phyloP scores from a whole-genome alignment of 257 asterid species.

The Anisodus acutangulus region DNA sequence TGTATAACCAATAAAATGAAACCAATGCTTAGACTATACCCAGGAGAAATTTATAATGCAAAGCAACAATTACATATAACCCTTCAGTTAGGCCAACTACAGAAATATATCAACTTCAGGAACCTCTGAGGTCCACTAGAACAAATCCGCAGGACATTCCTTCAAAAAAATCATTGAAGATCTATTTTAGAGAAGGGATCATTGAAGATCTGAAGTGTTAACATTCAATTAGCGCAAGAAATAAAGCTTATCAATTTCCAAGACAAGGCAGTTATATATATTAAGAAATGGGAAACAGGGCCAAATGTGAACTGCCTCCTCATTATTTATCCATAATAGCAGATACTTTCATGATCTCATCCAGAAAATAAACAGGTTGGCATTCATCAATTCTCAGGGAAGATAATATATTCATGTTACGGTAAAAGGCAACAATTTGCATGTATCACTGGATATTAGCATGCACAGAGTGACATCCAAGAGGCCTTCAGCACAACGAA shows the following conservation, averaged over 20 bases:
- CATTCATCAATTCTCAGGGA: slow-evolving; percentile 15
- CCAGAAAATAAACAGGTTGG: slow-evolving; percentile 11
- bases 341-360: background rate
- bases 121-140: slow-evolving; percentile 18
- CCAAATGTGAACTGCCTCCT: background rate
- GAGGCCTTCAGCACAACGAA: background rate
- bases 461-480: slow-evolving; percentile 6
- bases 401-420: background rate
- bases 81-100: slow-evolving; percentile 7
- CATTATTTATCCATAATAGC: slow-evolving; percentile 1
- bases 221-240: background rate
- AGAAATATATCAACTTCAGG: slow-evolving; percentile 15
- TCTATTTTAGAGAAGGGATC: background rate
- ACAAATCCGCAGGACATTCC: background rate
- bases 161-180: background rate
- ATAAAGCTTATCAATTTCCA: background rate
- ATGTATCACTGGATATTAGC: slow-evolving; percentile 6
- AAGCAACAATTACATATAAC: background rate
- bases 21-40: slow-evolving; percentile 32
- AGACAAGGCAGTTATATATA: background rate
- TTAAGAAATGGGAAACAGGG: background rate
- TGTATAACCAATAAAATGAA: slow-evolving; percentile 40
- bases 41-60: background rate
- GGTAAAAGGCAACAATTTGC: background rate
- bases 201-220: background rate